Percentiles rank a stretch among this genome's conserved stretches.
Conservation (phyloP, 1,139 yeast species). For the Saccharomyces hybrid region DNA sequence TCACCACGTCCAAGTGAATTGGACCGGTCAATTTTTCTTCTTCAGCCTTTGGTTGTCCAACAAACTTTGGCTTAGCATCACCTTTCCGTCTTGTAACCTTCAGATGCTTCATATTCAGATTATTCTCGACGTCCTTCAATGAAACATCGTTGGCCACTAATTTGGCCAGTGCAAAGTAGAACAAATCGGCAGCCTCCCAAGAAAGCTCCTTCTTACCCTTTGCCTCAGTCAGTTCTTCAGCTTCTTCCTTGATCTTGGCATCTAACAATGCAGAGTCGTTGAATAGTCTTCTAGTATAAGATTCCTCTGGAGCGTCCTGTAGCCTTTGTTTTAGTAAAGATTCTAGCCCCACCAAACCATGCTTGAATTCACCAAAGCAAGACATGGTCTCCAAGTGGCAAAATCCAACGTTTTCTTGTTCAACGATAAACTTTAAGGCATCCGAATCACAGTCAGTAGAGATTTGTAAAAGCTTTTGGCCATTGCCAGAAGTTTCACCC, state of each 20-base stretch:
- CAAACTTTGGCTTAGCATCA: slow-evolving; percentile 81
- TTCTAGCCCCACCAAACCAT: slow-evolving; percentile 58
- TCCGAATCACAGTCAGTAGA: slow-evolving; percentile 89
- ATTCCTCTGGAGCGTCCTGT: slow-evolving; percentile 73
- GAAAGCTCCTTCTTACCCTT: slow-evolving; percentile 62
- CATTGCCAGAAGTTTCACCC: slow-evolving; percentile 93
- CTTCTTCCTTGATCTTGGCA: slow-evolving; percentile 92
- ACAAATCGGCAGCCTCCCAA: slow-evolving; percentile 95
- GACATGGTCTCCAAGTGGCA: slow-evolving; percentile 77
- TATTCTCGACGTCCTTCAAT: slow-evolving; percentile 72
- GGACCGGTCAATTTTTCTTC: slow-evolving; percentile 29
- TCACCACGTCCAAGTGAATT: slow-evolving; percentile 58
- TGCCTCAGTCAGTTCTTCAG: slow-evolving; percentile 92
- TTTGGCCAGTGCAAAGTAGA: slow-evolving; percentile 87
- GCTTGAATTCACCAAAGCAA: slow-evolving; percentile 63
- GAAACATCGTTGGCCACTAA: slow-evolving; percentile 76
- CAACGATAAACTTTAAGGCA: slow-evolving; percentile 77
- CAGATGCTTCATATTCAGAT: slow-evolving; percentile 72
- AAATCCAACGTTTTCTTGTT: slow-evolving; percentile 66
- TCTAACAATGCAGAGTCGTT: slow-evolving; percentile 63
- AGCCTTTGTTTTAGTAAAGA: slow-evolving; percentile 46
- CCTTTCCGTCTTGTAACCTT: slow-evolving; percentile 93
- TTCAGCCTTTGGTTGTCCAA: slow-evolving; percentile 25
- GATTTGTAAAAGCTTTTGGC: slow-evolving; percentile 62
- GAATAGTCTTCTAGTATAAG: slow-evolving; percentile 85